A percentile compares a stretch with the other conserved stretches of the same genome.
Evolutionary conservation across 805 yeast genomes (phyloP).

Genomic region (Nakazawaea ambrosiae): DNA sequence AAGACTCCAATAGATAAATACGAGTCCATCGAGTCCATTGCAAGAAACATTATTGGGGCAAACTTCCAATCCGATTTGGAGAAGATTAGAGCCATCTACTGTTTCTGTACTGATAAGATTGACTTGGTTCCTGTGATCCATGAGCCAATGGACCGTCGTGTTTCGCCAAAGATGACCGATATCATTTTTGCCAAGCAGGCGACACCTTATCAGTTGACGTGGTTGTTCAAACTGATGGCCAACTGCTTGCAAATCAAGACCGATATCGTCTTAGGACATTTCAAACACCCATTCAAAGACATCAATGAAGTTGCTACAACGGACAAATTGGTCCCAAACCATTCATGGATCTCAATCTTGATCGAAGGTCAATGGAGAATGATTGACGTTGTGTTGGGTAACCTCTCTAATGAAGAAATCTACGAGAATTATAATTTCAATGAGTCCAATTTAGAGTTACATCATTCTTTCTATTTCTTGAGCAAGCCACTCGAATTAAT

Average conservation of each 20-base stretch:
- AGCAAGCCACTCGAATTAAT: conserved; percentile 69
- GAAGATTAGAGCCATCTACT: conserved; percentile 56
- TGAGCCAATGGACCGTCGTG: conserved; percentile 24
- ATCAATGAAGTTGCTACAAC: conserved; percentile 20
- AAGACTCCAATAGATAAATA: conserved; percentile 29
- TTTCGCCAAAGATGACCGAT: conserved; percentile 22
- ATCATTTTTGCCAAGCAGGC: conserved; percentile 21
- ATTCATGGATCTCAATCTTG: conserved; percentile 81
- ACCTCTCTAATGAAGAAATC: conserved; percentile 25
- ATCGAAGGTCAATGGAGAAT: conserved; percentile 75
- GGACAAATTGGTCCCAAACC: conserved; percentile 58
- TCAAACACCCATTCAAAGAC: conserved; percentile 65
- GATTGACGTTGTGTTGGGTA: conserved; percentile 66
- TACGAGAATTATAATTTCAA: conserved; percentile 30
- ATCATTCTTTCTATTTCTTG: conserved; percentile 65
- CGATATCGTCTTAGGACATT: conserved; percentile 74
- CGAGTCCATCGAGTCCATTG: conserved; percentile 47
- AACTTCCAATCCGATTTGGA: conserved; percentile 50
- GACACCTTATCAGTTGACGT: conserved; percentile 58
- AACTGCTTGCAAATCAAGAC: conserved; percentile 63
- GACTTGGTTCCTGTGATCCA: conserved; percentile 29
- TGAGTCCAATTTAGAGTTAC: conserved; percentile 24
- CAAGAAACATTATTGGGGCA: conserved; percentile 43
- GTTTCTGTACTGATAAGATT: conserved; percentile 52
- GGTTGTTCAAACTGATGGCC: conserved; percentile 68